These are phyloP conservation scores for Irpex lacteus DNA, from an alignment of 1,284 basidiomycete genomes.

Conservation along the genomic window DNA sequence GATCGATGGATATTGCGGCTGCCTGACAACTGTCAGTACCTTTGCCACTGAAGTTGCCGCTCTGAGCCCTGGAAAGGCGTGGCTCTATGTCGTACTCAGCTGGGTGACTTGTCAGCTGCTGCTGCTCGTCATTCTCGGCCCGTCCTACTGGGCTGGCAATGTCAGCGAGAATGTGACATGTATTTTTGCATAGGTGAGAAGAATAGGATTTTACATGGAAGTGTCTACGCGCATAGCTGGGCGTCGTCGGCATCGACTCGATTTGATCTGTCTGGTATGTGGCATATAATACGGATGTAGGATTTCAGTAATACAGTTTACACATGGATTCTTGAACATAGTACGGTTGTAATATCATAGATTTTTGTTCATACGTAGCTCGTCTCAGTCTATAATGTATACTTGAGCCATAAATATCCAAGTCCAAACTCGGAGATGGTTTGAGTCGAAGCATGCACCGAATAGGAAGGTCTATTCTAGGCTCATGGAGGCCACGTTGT, in stretches of 20 bases:
- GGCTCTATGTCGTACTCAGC: conserved; percentile 69
- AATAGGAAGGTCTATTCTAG: not conserved
- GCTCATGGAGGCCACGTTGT: conserved; percentile 30
- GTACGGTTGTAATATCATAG: too few species aligned
- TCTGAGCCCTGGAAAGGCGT: conserved; percentile 54
- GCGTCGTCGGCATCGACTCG: not conserved
- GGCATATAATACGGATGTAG: too few species aligned
- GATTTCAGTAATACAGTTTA: too few species aligned
- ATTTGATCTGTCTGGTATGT: too few species aligned
- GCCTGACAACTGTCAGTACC: conserved; percentile 92
- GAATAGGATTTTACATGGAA: not conserved
- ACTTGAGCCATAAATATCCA: too few species aligned
- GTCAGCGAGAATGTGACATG: conserved; percentile 42
- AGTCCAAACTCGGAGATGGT: too few species aligned
- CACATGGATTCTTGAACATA: too few species aligned
- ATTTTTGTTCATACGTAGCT: too few species aligned
- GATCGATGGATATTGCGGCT: conserved; percentile 92
- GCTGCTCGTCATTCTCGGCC: conserved; percentile 75
- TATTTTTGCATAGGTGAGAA: conserved; percentile 22
- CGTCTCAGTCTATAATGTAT: too few species aligned
- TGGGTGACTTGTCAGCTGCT: conserved; percentile 72
- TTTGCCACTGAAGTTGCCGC: conserved; percentile 81
- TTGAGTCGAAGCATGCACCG: too few species aligned
- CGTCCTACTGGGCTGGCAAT: conserved; percentile 56
- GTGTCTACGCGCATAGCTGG: not conserved